Conservation (phyloP, 306 rosid genomes). For the Styphnolobium japonicum region DNA sequence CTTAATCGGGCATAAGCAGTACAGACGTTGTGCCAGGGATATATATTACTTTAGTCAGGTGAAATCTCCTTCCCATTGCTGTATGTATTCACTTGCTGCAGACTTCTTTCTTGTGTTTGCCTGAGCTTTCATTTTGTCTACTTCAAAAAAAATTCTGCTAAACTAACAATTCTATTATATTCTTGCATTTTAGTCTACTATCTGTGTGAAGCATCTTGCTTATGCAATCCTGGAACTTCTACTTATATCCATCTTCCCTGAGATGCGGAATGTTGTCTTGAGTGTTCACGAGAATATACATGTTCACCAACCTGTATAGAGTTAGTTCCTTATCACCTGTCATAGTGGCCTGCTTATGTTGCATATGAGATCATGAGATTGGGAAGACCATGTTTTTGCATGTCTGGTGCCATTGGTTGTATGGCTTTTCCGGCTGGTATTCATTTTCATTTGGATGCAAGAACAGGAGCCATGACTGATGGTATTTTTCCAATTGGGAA, state of each 20-base stretch:
- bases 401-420: constrained; percentile 14
- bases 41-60: constrained; percentile 95
- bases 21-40: constrained; percentile 89
- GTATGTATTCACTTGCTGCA: constrained; percentile 8
- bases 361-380: constrained; percentile 17
- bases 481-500: neutral
- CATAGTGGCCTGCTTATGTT: constrained; percentile 16
- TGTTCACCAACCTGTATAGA: constrained; percentile 50
- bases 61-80: constrained; percentile 15
- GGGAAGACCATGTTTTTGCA: constrained; percentile 10
- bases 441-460: neutral
- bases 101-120: neutral
- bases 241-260: constrained; percentile 81
- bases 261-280: constrained; percentile 58
- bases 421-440: neutral
- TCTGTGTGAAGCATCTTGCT: constrained; percentile 87
- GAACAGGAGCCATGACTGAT: neutral
- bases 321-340: constrained; percentile 3
- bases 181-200: constrained; percentile 51
- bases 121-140: neutral
- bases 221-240: constrained; percentile 69
- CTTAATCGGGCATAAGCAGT: constrained; percentile 82
- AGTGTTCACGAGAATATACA: constrained; percentile 56
- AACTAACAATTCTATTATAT: constrained; percentile 10
- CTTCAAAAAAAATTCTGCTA: neutral